Percentiles rank a stretch among this genome's conserved stretches.
phyloP scores from a whole-genome alignment of 345 rosid genomes.

The Brassica cretica region DNA sequence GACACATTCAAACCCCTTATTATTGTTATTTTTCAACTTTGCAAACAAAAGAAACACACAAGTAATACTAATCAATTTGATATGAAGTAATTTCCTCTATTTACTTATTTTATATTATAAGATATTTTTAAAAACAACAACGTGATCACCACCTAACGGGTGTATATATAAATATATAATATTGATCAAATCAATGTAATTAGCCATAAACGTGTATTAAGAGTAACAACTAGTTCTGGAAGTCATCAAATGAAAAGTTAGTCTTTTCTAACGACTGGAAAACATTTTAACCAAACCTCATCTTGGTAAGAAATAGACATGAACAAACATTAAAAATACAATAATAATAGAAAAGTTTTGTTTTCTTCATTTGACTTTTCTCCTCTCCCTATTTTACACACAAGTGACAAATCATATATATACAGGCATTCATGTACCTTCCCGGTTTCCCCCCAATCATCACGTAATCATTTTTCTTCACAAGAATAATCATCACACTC shows the following conservation, averaged over 20 bases:
- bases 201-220: conserved; percentile 6
- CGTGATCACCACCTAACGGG: conserved; percentile 1
- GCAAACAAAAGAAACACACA: not conserved
- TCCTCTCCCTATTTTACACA: not conserved
- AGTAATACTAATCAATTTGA: not conserved
- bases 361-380: conserved; percentile 40
- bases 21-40: not conserved
- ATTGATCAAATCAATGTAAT: not conserved
- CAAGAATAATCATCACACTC: conserved; percentile 20
- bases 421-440: conserved; percentile 18
- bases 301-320: conserved; percentile 26
- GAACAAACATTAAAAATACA: conserved; percentile 4
- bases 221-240: not conserved
- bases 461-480: conserved; percentile 31
- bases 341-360: conserved; percentile 18
- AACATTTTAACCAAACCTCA: conserved; percentile 19
- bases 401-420: conserved; percentile 29
- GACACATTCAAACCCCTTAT: conserved; percentile 27
- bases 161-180: no score
- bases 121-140: not conserved
- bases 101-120: not conserved
- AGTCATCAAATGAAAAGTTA: conserved; percentile 7
- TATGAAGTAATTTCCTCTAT: not conserved
- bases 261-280: conserved; percentile 26
- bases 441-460: conserved; percentile 35